Percentiles rank a stretch among this genome's conserved stretches.
phyloP scores from a whole-genome alignment of 768 basidiomycete genomes.

The Leccinum aurantiacum region DNA sequence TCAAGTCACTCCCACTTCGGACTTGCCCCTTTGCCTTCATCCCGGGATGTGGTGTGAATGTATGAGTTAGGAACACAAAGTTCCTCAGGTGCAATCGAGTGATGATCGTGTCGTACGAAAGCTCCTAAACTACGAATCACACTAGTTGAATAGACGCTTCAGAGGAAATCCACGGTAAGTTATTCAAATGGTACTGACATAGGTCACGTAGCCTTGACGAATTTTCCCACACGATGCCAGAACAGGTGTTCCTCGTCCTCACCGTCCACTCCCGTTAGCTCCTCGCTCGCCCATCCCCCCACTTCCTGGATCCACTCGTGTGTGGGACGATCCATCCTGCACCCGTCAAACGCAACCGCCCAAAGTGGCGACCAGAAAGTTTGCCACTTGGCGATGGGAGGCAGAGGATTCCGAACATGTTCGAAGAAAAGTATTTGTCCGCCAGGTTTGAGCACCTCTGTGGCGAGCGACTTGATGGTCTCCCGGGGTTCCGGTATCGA shows the following conservation, averaged over 20 bases:
- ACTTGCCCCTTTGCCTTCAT: no score
- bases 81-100: no score
- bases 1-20: no score
- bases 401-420: constrained; percentile 56
- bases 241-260: constrained; percentile 60
- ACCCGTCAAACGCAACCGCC: constrained; percentile 60
- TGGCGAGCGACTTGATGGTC: constrained; percentile 46
- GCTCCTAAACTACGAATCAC: no score
- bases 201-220: constrained; percentile 42
- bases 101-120: no score
- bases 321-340: constrained; percentile 58
- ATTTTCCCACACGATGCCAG: constrained; percentile 58
- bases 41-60: no score
- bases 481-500: constrained; percentile 54
- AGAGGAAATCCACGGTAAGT: no score
- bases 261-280: constrained; percentile 48
- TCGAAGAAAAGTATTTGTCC: constrained; percentile 69
- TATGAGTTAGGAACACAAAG: no score
- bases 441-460: constrained; percentile 58
- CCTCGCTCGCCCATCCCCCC: constrained; percentile 49
- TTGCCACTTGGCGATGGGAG: constrained; percentile 72
- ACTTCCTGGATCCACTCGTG: constrained; percentile 44
- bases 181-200: no score
- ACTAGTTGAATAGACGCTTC: no score
- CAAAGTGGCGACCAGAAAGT: constrained; percentile 71